phyloP scores from a whole-genome alignment of 768 basidiomycete genomes.

The Sporobolomyces phaffii region DNA sequence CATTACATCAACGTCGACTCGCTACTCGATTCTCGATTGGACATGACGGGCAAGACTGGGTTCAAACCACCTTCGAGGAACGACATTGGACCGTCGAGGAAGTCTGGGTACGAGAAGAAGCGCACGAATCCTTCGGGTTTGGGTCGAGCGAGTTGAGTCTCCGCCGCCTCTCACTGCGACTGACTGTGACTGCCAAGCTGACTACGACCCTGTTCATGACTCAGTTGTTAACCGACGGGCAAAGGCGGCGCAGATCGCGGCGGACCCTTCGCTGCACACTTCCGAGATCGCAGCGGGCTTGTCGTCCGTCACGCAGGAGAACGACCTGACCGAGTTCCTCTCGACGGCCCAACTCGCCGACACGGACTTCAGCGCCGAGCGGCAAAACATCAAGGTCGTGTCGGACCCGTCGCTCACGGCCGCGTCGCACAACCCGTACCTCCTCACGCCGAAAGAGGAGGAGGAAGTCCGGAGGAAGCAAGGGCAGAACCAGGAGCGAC shows the following conservation, averaged over 20 bases:
- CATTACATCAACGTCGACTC: no score
- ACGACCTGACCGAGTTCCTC: conserved; percentile 90
- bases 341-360: conserved; percentile 91
- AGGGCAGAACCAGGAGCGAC: conserved; percentile 61
- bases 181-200: not conserved
- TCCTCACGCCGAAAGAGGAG: conserved; percentile 78
- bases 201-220: no score
- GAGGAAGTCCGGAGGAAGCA: conserved; percentile 67
- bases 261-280: conserved; percentile 56
- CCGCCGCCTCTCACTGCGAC: not conserved
- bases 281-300: conserved; percentile 68
- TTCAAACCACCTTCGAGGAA: conserved; percentile 10
- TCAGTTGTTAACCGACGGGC: conserved; percentile 77
- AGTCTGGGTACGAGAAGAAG: conserved; percentile 34
- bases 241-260: conserved; percentile 61
- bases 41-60: conserved; percentile 9
- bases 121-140: conserved; percentile 55
- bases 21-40: not conserved
- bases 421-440: conserved; percentile 66
- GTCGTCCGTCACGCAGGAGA: conserved; percentile 89
- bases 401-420: conserved; percentile 42
- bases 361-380: conserved; percentile 80
- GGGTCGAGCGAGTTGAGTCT: conserved; percentile 62
- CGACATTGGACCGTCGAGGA: conserved; percentile 16
- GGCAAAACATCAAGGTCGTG: conserved; percentile 49